Conservation (phyloP, 768 basidiomycete genomes). For the Macrolepiota dolichaula region DNA sequence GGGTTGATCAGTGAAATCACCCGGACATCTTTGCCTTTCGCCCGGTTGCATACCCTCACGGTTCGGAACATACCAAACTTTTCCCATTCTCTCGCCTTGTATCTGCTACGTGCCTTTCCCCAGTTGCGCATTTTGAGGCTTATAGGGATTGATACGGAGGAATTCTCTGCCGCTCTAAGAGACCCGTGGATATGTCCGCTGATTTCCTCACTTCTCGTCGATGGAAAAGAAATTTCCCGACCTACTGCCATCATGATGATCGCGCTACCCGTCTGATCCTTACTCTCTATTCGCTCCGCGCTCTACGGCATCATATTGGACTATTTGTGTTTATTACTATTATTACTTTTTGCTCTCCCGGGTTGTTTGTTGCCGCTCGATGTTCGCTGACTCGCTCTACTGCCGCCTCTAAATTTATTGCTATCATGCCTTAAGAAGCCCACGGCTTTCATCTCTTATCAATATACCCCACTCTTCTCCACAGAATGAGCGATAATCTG, state of each 20-base stretch:
- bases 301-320: not conserved
- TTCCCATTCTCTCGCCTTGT: not conserved
- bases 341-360: not conserved
- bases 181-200: constrained; percentile 1
- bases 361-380: not conserved
- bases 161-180: constrained; percentile 2
- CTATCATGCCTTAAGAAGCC: not conserved
- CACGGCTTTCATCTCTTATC: not conserved
- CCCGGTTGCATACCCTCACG: not conserved
- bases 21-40: not conserved
- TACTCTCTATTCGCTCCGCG: not conserved
- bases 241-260: not conserved
- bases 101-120: not conserved
- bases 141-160: not conserved
- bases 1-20: not conserved
- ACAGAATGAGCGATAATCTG: not conserved
- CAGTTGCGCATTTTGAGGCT: constrained; percentile 1
- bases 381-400: not conserved
- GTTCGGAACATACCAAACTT: not conserved
- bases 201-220: not conserved
- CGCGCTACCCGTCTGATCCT: not conserved
- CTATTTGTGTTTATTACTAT: not conserved
- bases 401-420: not conserved
- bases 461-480: not conserved
- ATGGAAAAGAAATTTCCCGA: not conserved